Evolutionary conservation across 352 stramenopile genomes (phyloP), one percentile per base, ranked within the genome.

Genomic region (Pythium dissimile): DNA sequence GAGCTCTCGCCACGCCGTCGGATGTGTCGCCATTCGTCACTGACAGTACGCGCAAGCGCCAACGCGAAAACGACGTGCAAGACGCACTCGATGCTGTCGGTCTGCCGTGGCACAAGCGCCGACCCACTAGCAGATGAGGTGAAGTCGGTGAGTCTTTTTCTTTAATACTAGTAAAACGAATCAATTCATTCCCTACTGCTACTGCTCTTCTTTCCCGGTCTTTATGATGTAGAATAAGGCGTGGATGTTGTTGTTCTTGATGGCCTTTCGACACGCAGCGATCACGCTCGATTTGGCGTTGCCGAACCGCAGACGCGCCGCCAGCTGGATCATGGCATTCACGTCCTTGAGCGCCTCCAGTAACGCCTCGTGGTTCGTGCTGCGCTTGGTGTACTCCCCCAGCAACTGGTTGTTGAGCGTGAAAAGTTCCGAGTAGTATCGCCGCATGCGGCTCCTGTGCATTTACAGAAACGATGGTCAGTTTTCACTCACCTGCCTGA

Each of bases 251-350:
- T 91, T 95, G 72, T 89, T 90, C 68, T 95, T 94, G 71, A 95
- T 92, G 28, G 86, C 84, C 58, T 94, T 92, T 54, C 88, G 80
- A 52, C 84, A 94, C 34, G 84, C 84, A 11, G 86, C 68, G 34
- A 96, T 83, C 53, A 94, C 83, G 11, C 72, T 84, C 24, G 82
- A 79, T 72, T 96, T 96, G 20, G 86, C 75, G 27, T 80, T 82
- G 27, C 86, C 91, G 41, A 95, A 89, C 42, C 91, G 87, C 28
- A 97, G 71, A 4, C 85, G 80, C 12, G 90, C 82, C 4, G 89
- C 90, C 23, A 94, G 73, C 69, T 97, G 88, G 45, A 98, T 96
- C 76, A 94, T 95, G 43, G 73, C 79, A 62, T 97, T 98, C 11
- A 98, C 87, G 20, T 97, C 81, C 49, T 97, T 97, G 3, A 98